phyloP scores from a whole-genome alignment of 2,329 filamentous ascomycete species.

The Fusarium chaquense region DNA sequence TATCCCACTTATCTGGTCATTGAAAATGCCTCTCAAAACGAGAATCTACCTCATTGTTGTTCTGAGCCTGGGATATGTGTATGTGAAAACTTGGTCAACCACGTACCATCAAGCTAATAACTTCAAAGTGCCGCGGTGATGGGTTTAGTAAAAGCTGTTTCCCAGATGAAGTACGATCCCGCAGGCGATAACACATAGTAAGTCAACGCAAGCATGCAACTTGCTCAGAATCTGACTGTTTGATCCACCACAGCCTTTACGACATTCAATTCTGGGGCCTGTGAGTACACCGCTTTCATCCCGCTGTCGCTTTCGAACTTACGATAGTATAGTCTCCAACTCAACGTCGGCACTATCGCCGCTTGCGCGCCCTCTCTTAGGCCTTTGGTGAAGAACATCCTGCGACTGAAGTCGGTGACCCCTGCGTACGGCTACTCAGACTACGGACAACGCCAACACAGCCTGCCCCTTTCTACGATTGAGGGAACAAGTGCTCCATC shows the following conservation, averaged over 20 bases:
- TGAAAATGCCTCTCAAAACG: not conserved
- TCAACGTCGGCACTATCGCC: not conserved
- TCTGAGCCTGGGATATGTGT: not conserved
- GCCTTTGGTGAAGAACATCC: not conserved
- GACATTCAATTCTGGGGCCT: not conserved
- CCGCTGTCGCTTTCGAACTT: not conserved
- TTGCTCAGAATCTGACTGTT: not conserved
- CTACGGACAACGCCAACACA: not conserved
- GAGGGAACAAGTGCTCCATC: not conserved
- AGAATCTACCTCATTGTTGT: not conserved
- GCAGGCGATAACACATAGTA: not conserved
- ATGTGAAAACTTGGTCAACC: not conserved
- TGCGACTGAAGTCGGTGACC: not conserved
- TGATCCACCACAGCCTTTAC: not conserved
- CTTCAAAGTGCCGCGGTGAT: not conserved
- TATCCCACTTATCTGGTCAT: not conserved
- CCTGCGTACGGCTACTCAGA: not conserved
- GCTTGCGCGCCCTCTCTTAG: not conserved
- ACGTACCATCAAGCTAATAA: not conserved
- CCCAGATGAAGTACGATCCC: not conserved
- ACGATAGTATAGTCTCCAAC: not conserved
- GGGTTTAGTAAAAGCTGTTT: not conserved
- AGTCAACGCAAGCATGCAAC: accelerated
- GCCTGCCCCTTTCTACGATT: not conserved
- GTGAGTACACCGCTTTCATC: not conserved